A percentile compares a stretch with the other conserved stretches of the same genome.
phyloP scores from a whole-genome alignment of 2,329 filamentous ascomycete species.

The Aspergillus sp. region DNA sequence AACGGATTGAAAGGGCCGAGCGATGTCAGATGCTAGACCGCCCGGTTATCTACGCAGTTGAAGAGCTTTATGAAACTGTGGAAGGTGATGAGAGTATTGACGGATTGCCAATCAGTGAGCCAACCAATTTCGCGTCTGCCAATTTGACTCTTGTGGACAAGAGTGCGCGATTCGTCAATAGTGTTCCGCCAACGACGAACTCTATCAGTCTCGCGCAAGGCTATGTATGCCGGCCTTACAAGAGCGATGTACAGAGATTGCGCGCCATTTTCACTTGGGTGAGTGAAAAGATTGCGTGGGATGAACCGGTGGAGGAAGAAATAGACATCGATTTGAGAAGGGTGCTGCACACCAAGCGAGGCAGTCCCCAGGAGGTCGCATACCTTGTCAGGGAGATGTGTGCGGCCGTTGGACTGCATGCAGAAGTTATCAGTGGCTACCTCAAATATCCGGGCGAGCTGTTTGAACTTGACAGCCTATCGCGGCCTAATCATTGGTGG shows the following conservation, averaged over 20 bases:
- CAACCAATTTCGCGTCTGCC: conserved; percentile 71
- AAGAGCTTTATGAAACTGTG: conserved; percentile 75
- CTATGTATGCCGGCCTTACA: conserved; percentile 88
- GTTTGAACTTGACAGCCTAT: conserved; percentile 70
- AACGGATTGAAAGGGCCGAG: conserved; percentile 75
- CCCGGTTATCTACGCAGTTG: conserved; percentile 78
- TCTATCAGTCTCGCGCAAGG: conserved; percentile 77
- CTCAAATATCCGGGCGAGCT: conserved; percentile 84
- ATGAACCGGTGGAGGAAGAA: conserved; percentile 89
- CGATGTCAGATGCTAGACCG: conserved; percentile 93
- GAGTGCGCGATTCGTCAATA: conserved; percentile 83
- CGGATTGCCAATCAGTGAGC: conserved; percentile 72
- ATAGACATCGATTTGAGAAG: conserved; percentile 68
- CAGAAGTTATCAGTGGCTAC: conserved; percentile 81
- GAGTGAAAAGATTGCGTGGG: conserved; percentile 89
- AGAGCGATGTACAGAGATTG: conserved; percentile 86
- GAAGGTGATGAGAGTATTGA: conserved; percentile 88
- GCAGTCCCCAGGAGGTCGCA: conserved; percentile 83
- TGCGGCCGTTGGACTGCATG: conserved; percentile 74
- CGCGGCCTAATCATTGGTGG: conserved; percentile 96
- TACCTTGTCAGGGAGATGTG: conserved; percentile 90
- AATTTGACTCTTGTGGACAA: conserved; percentile 90
- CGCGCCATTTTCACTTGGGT: conserved; percentile 97
- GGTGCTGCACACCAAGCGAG: conserved; percentile 76
- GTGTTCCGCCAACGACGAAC: conserved; percentile 73